Evolutionary conservation across 208 protist genomes (phyloP), one percentile per base, ranked within the genome.

Genomic region (Wallacemonas sp.): DNA sequence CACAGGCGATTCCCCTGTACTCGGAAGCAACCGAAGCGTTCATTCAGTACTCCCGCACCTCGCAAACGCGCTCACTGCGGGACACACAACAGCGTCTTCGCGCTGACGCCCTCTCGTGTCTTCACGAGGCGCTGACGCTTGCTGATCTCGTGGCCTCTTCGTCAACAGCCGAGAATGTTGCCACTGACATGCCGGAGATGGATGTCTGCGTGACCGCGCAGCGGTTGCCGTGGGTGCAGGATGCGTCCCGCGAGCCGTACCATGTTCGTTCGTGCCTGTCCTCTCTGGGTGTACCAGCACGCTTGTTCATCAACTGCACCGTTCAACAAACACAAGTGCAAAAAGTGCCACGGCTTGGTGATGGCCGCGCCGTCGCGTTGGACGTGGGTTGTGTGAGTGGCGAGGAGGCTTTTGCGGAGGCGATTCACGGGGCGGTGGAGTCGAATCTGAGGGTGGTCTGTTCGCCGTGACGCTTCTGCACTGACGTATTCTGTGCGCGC

Each of bases 231-330:
- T 41, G 52, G 26, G 14, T 38, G 8, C 34, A 44, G 57, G 21
- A 30, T 23, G 5, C 0, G 3, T 16, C 19, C 41, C 24, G 3
- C 38, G 23, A 32, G n/a, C 33, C 16, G 38, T 19, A 63, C 21
- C 34, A 36, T 4, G 34, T 66, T 21, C 8, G 33, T 21, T 43
- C 49, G 11, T 56, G 69, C 16, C 24, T 63, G 26, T 74, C 79
- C 34, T 44, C 67, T 29, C 38, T 85, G 9, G 66, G 47, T 29
- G 17, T 77, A 1, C 49, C 74, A 0, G 68, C 67, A n/a, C 23
- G 34, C 12, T 9, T 81, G 30, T 48, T 68, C 3, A 49, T 85
- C 23, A 72, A 75, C 61, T 72, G 65, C 71, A 78, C 79, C 9
- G 70, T 63, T 9, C 62, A 76, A 43, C 74, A 80, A 62, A 68